Base-by-base conservation (phyloP, 2,329 filamentous ascomycete genomes). In the Parafenestella ontariensis region DNA sequence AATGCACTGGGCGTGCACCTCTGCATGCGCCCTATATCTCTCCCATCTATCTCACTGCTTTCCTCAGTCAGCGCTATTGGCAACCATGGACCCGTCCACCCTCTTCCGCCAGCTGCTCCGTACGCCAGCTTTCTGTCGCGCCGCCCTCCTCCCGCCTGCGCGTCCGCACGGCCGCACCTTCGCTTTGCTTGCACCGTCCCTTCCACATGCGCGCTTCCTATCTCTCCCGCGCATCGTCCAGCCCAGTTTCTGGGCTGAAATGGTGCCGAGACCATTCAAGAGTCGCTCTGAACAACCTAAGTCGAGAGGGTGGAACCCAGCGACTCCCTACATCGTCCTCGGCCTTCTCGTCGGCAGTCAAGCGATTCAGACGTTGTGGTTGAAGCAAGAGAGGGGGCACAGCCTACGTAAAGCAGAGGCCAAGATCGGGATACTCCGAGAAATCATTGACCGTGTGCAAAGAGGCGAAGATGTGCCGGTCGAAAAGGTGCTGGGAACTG, bases 301-400 rank as follows among this genome's bases (percentile, higher is more conserved):
- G 34, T 18, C 69, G 3, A 70, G 74, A 61, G 73, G 72, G n/a
- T 79, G 77, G 75, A 80, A 81, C 18, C 83, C 92, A 21, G 83
- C 83, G 1, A 83, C 92, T 15, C 64, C 84, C 55, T 93, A 89
- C 77, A 86, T 94, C 54, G 70, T 85, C 53, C 73, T 87, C 2
- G 81, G 90, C 5, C 81, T 92, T 36, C 83, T 98, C 59, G 94
- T 98, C 61, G 96, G 96, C 3, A 96, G 92, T 58, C 96, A 97
- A 82, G 91, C 94, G 13, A 97, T 99, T 66, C 91, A 97, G 68
- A 90, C 95, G 83, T 89, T 99, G 69, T 83, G 87, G 31, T 75
- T 98, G 66, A 89, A 88, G 66, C 90, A 90, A 65, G 88, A 93
- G 46, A 89, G 88, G 69, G 82, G 83, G 28, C 86, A 87, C 9